A percentile compares a stretch with the other conserved stretches of the same genome.
Evolutionary conservation across 345 rosid genomes (phyloP).

Genomic region (Hibiscus syriacus): DNA sequence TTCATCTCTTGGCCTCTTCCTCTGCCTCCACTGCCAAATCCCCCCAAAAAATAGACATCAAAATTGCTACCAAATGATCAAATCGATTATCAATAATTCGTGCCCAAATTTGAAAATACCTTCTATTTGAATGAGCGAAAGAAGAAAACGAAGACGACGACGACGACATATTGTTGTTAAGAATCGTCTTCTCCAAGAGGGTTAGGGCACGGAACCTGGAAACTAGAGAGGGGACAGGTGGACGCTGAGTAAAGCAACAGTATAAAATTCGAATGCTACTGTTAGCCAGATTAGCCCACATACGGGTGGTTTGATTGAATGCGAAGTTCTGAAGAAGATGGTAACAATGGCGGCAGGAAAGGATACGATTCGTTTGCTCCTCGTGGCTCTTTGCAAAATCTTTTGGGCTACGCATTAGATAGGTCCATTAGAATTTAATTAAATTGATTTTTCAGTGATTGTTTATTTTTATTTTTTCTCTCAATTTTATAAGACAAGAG

Average conservation of each 20-base stretch:
- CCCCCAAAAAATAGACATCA: neutral
- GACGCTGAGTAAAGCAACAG: slow-evolving; percentile 15
- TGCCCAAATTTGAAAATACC: slow-evolving; percentile 19
- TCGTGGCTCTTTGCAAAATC: neutral
- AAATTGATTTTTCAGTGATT: no score
- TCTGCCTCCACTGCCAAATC: slow-evolving; percentile 33
- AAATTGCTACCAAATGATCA: neutral
- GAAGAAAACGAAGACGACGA: slow-evolving; percentile 22
- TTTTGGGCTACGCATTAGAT: no score
- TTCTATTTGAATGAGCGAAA: slow-evolving; percentile 30
- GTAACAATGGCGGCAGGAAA: neutral
- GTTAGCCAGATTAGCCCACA: slow-evolving; percentile 14
- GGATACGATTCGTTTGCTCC: neutral
- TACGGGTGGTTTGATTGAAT: neutral
- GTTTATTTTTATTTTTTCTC: no score
- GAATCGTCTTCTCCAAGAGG: slow-evolving; percentile 9
- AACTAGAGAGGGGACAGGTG: slow-evolving; percentile 6
- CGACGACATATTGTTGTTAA: slow-evolving; percentile 8
- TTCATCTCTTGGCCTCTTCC: slow-evolving; percentile 38
- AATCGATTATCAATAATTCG: neutral
- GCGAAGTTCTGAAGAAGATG: neutral
- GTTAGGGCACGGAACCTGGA: slow-evolving; percentile 5
- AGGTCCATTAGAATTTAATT: no score
- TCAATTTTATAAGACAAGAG: no score
- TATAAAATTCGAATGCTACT: slow-evolving; percentile 14